Percentiles rank a stretch among this genome's conserved stretches.
phyloP scores from a whole-genome alignment of 139 green algal species.

The Zygnema circumcarinatum region DNA sequence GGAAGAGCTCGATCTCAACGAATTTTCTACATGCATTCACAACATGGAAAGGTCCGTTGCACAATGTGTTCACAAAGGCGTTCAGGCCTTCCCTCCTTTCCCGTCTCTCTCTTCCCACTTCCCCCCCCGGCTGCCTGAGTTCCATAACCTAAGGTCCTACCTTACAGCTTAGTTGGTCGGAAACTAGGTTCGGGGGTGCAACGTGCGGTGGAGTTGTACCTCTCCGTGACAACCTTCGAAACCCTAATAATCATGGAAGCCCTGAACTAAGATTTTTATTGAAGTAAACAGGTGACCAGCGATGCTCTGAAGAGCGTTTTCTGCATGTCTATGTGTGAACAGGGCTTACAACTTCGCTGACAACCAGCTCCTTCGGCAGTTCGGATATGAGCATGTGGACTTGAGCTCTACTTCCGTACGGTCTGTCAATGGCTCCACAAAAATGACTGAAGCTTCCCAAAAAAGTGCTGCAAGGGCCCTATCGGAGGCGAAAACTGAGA shows the following conservation, averaged over 20 bases:
- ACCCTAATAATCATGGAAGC: no score
- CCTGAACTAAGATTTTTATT: no score
- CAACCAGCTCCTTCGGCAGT: constrained; percentile 37
- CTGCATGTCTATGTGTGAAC: no score
- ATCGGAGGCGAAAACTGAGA: not conserved
- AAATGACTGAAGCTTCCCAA: not conserved
- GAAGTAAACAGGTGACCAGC: no score
- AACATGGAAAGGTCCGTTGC: constrained; percentile 41
- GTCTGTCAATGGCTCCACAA: not conserved
- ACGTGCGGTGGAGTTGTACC: no score
- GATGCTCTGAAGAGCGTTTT: no score
- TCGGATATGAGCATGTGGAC: constrained; percentile 32
- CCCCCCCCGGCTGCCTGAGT: no score
- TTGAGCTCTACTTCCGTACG: not conserved
- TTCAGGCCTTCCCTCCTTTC: not conserved
- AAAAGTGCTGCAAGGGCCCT: not conserved
- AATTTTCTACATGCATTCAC: constrained; percentile 14
- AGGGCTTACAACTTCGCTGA: constrained; percentile 56
- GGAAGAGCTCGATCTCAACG: not conserved
- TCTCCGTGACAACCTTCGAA: no score
- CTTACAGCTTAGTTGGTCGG: no score
- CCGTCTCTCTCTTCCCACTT: no score
- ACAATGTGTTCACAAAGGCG: not conserved
- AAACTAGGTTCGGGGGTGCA: no score
- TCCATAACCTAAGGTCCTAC: no score